Percentiles rank a stretch among this genome's conserved stretches.
phyloP scores from a whole-genome alignment of 73 alveolate species.

The Stentor coeruleus region DNA sequence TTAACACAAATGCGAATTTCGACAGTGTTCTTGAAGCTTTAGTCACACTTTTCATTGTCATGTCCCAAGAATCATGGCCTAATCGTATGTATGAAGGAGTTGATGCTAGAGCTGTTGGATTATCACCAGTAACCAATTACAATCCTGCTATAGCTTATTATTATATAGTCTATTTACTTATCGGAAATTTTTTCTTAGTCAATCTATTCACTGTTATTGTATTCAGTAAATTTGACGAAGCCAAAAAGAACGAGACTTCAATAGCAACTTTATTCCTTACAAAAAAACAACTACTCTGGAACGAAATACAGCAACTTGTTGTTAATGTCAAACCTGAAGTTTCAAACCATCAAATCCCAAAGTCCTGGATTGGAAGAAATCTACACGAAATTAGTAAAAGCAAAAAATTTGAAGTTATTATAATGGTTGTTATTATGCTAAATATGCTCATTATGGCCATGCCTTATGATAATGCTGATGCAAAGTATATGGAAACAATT shows the following conservation, averaged over 20 bases:
- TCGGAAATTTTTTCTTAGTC: slow-evolving; percentile 86
- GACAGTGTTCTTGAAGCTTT: slow-evolving; percentile 83
- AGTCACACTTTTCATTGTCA: slow-evolving; percentile 78
- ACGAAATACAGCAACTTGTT: slow-evolving; percentile 55
- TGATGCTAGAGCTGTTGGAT: slow-evolving; percentile 55
- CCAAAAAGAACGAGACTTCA: slow-evolving; percentile 41
- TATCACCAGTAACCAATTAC: slow-evolving; percentile 66
- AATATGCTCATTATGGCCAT: slow-evolving; percentile 90
- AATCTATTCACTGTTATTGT: slow-evolving; percentile 93
- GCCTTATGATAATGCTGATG: slow-evolving; percentile 60
- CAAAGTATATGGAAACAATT: slow-evolving; percentile 32
- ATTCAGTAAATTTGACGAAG: slow-evolving; percentile 77
- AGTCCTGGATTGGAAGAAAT: slow-evolving; percentile 38
- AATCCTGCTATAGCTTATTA: slow-evolving; percentile 66
- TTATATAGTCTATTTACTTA: slow-evolving; percentile 73
- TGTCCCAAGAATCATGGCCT: slow-evolving; percentile 95
- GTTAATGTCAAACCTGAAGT: slow-evolving; percentile 32
- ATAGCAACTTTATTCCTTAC: slow-evolving; percentile 33
- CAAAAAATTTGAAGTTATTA: slow-evolving; percentile 66
- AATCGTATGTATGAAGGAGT: slow-evolving; percentile 66
- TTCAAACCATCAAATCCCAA: slow-evolving; percentile 26
- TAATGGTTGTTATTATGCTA: slow-evolving; percentile 77
- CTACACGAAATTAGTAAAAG: slow-evolving; percentile 28
- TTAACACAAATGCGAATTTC: slow-evolving; percentile 60
- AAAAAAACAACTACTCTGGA: slow-evolving; percentile 54